Base-by-base conservation (phyloP, 2,329 filamentous ascomycete species). In the Magnaporthiopsis incrustans region DNA sequence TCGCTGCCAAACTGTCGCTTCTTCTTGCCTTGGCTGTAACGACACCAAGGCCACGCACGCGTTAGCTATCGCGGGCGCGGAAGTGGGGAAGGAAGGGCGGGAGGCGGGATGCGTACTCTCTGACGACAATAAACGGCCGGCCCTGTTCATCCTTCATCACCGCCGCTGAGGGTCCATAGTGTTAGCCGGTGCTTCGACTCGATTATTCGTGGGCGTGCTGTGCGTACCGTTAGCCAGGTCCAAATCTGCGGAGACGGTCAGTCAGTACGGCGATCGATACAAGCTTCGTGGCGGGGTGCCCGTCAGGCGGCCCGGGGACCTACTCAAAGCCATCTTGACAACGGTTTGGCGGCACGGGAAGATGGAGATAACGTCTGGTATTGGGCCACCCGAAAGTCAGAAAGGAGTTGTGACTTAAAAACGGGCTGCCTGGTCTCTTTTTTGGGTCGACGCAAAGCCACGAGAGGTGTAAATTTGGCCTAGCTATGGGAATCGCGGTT, bases 111-210 rank as follows among this genome's bases (percentile, higher is more conserved):
- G 85, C 90, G 71, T 85, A 96, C 92, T 99, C 95, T 88, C 95
- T 86, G 71, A 99, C 95, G 68, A 99, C 89, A 75, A 99, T 99
- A 78, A 99, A 99, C 56, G 95, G 95, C 75, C 95, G 87, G 67
- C 95, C 95, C 77, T 95, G 89, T 81, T 99, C 95, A 84, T 99
- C 95, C 82, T 97, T 97, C 83, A 97, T 87, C 77, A 99, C 80
- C 75, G 83, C 75, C 74, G 86, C 86, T 89, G 65, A 68, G 68
- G 22, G 15, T 50, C 56, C 66, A 63, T 63, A 59, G 56, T 32
- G 65, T 69, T 62, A 67, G 68, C 30, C 53, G 70, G 59, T 68
- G 59, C 64, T 64, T 18, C 35, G 25, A 11, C 44, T 32, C 12
- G 38, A 22, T 44, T 11, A 63, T 4, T 12, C 50, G 44, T 53